A percentile compares a stretch with the other conserved stretches of the same genome.
Conservation (phyloP, 2,329 filamentous ascomycete genomes). For the Botryotinia narcissicola region DNA sequence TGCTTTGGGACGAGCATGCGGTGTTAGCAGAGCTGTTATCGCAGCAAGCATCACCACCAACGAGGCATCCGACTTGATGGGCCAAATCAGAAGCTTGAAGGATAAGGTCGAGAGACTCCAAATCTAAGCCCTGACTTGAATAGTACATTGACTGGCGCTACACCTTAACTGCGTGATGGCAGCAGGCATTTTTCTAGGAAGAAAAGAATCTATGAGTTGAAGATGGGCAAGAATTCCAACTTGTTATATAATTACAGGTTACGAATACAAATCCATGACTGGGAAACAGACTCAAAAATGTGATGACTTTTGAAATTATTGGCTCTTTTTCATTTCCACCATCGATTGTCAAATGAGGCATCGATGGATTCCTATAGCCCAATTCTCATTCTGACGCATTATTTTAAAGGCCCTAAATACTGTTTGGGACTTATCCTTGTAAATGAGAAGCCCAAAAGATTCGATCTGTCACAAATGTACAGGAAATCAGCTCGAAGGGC, state of each 20-base stretch:
- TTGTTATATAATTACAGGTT: constrained; percentile 1
- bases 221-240: background rate
- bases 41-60: constrained; percentile 86
- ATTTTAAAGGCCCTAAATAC: background rate
- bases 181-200: background rate
- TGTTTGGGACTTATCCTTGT: background rate
- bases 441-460: background rate
- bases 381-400: background rate
- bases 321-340: background rate
- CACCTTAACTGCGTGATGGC: constrained; percentile 20
- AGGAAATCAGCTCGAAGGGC: background rate
- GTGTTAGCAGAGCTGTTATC: constrained; percentile 86
- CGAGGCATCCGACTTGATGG: constrained; percentile 82
- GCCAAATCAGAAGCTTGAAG: constrained; percentile 84
- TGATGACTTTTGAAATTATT: background rate
- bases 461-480: background rate
- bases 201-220: background rate
- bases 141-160: constrained; percentile 13
- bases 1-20: constrained; percentile 82
- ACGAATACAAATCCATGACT: constrained; percentile 13
- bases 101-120: constrained; percentile 95
- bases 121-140: constrained; percentile 59
- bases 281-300: background rate
- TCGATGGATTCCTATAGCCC: background rate
- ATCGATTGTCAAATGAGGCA: background rate